Evolutionary conservation across 495 filamentous ascomycete species (phyloP).

Genomic region (Achaetomiella virescens): DNA sequence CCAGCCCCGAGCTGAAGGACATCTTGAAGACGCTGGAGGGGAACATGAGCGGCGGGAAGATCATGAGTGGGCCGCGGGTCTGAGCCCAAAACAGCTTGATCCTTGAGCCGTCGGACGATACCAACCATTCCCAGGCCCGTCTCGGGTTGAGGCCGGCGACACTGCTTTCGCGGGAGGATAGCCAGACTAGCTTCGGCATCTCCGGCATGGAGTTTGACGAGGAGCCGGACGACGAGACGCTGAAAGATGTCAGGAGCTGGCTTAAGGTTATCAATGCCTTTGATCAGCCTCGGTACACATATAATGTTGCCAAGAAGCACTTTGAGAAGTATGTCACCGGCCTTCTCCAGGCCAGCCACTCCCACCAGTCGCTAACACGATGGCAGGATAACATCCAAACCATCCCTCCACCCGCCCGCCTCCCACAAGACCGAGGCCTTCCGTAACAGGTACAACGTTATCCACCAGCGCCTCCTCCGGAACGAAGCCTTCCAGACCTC

Average conservation of each 20-base stretch:
- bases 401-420: constrained; percentile 71
- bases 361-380: not conserved
- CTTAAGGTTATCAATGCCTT: constrained; percentile 71
- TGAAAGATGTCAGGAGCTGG: constrained; percentile 66
- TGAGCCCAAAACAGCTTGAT: constrained; percentile 56
- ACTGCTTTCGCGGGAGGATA: constrained; percentile 46
- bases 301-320: constrained; percentile 83
- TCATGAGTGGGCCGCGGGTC: constrained; percentile 39
- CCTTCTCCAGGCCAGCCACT: not conserved
- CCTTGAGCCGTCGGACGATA: constrained; percentile 33
- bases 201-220: constrained; percentile 56
- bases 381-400: constrained; percentile 51
- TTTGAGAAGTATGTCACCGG: constrained; percentile 60
- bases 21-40: constrained; percentile 78
- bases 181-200: constrained; percentile 57
- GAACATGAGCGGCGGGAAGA: constrained; percentile 74
- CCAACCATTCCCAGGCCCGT: constrained; percentile 35
- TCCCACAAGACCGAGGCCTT: constrained; percentile 80
- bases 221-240: constrained; percentile 50
- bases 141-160: constrained; percentile 39
- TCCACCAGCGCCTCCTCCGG: constrained; percentile 83
- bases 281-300: constrained; percentile 78
- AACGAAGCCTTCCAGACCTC: constrained; percentile 91
- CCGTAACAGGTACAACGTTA: constrained; percentile 79
- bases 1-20: constrained; percentile 64